Conservation (phyloP, 2,329 filamentous ascomycete genomes). For the Talaromyces albobiverticillius region DNA sequence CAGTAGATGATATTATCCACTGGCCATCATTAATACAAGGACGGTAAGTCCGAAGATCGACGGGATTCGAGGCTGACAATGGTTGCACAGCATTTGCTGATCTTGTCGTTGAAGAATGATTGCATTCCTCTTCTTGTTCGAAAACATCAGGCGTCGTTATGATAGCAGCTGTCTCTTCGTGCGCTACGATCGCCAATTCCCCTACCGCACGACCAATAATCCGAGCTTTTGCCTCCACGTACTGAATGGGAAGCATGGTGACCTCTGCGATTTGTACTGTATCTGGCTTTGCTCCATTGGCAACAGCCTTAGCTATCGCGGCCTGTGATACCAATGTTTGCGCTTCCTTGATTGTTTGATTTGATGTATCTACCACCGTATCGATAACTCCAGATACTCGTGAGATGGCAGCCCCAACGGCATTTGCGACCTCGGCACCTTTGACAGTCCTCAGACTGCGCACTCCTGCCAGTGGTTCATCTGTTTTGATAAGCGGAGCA, state of each 20-base stretch:
- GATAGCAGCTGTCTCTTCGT: background rate
- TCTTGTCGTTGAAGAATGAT: background rate
- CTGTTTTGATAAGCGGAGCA: background rate
- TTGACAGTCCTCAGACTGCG: background rate
- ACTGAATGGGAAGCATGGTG: conserved; percentile 54
- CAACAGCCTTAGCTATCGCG: conserved; percentile 46
- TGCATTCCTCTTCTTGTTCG: background rate
- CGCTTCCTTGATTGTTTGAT: background rate
- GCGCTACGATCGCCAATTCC: conserved; percentile 48
- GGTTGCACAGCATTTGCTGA: background rate
- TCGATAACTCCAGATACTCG: background rate
- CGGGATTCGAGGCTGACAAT: conserved; percentile 17
- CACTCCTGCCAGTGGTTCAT: background rate
- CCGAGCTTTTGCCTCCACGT: conserved; percentile 49
- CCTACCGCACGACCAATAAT: conserved; percentile 58
- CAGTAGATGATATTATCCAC: conserved; percentile 47
- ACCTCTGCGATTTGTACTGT: conserved; percentile 52
- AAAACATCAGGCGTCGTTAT: background rate
- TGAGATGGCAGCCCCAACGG: conserved; percentile 57
- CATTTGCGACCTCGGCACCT: conserved; percentile 48
- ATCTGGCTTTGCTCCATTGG: conserved; percentile 44
- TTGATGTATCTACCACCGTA: background rate
- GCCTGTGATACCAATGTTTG: background rate
- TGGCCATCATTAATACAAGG: conserved; percentile 18
- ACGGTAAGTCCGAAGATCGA: conserved; percentile 20